phyloP scores from a whole-genome alignment of 106 monocot species.

The Dendrobium catenatum region DNA sequence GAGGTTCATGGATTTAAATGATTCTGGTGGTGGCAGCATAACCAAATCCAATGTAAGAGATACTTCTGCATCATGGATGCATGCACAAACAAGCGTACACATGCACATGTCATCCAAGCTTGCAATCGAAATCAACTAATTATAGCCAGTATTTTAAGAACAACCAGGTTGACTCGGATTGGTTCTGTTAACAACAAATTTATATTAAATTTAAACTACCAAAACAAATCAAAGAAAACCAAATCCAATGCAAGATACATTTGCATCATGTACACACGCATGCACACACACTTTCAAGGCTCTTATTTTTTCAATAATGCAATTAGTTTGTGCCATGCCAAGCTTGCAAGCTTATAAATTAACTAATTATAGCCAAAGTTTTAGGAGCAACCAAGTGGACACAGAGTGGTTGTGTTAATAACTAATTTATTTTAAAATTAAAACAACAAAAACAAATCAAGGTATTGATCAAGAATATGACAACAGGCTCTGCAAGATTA shows the following conservation, averaged over 20 bases:
- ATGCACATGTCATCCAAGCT: background rate
- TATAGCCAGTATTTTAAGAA: background rate
- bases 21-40: too few relatives aligned
- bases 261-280: background rate
- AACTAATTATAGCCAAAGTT: background rate
- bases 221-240: background rate
- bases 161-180: background rate
- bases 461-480: background rate
- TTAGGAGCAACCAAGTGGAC: background rate
- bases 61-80: too few relatives aligned
- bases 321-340: background rate
- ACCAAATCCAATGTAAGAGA: too few relatives aligned
- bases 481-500: background rate
- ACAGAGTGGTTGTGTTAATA: background rate
- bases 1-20: too few relatives aligned
- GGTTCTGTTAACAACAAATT: background rate
- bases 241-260: background rate
- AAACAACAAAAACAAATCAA: background rate
- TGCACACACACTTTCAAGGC: background rate
- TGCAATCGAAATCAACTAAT: background rate
- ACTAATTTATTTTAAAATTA: background rate
- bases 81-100: background rate
- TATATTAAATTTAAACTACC: background rate
- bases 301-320: too few relatives aligned
- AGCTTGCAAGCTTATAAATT: background rate